phyloP scores from a whole-genome alignment of 768 basidiomycete genomes.

The Rickenella mellea region DNA sequence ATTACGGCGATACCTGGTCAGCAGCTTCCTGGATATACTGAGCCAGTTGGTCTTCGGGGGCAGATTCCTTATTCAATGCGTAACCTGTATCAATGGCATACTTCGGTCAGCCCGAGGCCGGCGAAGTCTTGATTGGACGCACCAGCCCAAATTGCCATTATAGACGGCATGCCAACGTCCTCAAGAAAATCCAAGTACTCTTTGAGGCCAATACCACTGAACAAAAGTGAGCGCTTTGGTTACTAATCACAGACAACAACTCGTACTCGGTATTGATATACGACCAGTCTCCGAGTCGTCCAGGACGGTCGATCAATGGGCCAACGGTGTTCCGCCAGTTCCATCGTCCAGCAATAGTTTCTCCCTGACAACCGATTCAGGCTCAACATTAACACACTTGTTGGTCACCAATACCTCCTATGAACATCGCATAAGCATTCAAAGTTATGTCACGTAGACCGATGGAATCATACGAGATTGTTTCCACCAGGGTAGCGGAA shows the following conservation, averaged over 20 bases:
- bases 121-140: slow-evolving; percentile 5
- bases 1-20: slow-evolving; percentile 33
- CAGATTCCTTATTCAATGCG: slow-evolving; percentile 34
- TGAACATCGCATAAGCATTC: too few species aligned
- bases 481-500: slow-evolving; percentile 66
- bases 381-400: too few species aligned
- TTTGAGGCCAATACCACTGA: slow-evolving; percentile 44
- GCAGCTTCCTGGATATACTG: slow-evolving; percentile 48
- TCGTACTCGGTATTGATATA: slow-evolving; percentile 54
- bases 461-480: slow-evolving; percentile 48
- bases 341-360: slow-evolving; percentile 45
- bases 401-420: too few species aligned
- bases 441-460: too few species aligned
- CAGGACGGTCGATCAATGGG: slow-evolving; percentile 43
- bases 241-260: slow-evolving; percentile 9
- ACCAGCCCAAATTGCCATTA: slow-evolving; percentile 59
- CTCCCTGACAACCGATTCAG: slow-evolving; percentile 30
- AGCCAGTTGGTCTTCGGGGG: slow-evolving; percentile 31
- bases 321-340: slow-evolving; percentile 62
- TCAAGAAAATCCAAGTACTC: slow-evolving; percentile 51
- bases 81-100: slow-evolving; percentile 26
- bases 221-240: neutral
- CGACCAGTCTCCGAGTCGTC: slow-evolving; percentile 52
- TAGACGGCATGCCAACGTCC: slow-evolving; percentile 44
- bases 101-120: neutral